Evolutionary conservation across 2,329 filamentous ascomycete genomes (phyloP).

Genomic region (Pseudogymnoascus verrucosus): DNA sequence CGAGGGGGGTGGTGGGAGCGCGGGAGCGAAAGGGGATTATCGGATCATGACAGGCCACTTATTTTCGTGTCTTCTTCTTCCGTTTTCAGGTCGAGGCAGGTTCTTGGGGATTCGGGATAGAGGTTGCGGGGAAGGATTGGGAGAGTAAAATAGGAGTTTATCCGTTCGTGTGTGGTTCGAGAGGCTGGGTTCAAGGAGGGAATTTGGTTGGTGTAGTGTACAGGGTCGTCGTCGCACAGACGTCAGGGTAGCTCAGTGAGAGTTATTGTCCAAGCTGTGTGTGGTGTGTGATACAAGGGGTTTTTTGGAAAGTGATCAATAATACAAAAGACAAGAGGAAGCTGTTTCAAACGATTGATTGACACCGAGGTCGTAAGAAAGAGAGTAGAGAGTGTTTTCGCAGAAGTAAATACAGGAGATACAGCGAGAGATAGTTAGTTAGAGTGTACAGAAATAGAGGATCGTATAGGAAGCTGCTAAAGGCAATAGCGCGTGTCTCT

Average conservation of each 20-base stretch:
- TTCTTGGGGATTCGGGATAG: background rate
- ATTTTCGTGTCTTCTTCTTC: background rate
- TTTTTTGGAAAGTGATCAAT: background rate
- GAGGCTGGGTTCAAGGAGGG: no score
- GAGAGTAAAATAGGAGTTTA: background rate
- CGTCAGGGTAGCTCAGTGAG: background rate
- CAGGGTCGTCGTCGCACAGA: constrained; percentile 4
- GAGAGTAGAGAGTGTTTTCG: background rate
- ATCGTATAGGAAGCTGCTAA: background rate
- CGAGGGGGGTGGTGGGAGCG: background rate
- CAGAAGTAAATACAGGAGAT: background rate
- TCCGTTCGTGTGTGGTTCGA: background rate
- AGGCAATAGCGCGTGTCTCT: background rate
- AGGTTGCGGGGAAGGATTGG: background rate
- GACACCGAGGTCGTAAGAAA: background rate
- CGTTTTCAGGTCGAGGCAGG: background rate
- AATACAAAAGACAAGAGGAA: background rate
- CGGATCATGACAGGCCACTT: background rate
- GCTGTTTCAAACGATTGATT: background rate
- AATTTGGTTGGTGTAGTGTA: background rate
- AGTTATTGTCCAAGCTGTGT: background rate
- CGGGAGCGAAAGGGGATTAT: background rate
- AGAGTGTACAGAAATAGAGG: background rate
- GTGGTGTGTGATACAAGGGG: background rate
- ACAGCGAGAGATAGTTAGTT: no score